These are phyloP conservation scores for Albugo laibachii DNA, from an alignment of 352 stramenopile species.

Conservation along the genomic window DNA sequence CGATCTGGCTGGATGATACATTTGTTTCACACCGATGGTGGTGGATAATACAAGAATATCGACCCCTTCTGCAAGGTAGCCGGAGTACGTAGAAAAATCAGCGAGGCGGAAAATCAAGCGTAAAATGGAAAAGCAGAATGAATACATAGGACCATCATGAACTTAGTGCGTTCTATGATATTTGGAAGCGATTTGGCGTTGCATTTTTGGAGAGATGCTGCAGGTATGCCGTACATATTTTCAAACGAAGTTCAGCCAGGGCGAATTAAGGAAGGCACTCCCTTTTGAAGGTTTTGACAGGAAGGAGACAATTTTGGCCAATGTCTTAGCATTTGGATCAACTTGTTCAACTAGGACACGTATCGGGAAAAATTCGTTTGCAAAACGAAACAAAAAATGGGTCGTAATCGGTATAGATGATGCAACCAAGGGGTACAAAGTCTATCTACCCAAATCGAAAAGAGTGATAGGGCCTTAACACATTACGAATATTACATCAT, in stretches of 20 bases:
- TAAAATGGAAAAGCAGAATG: constrained; percentile 15
- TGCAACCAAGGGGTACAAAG: constrained; percentile 7
- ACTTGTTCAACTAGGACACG: constrained; percentile 2
- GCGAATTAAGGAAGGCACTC: not conserved
- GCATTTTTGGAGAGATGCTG: not conserved
- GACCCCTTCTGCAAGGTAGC: constrained; percentile 12
- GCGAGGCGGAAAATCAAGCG: constrained; percentile 9
- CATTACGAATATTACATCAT: too few relatives aligned
- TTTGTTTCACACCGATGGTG: constrained; percentile 2
- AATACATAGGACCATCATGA: constrained; percentile 14
- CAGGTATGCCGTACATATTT: not conserved
- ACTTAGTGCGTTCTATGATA: constrained; percentile 14
- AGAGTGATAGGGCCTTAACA: not conserved
- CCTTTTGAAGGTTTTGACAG: constrained; percentile 3
- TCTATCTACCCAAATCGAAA: not conserved
- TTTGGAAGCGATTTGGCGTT: constrained; percentile 11
- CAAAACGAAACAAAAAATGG: not conserved
- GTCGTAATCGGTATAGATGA: constrained; percentile 4
- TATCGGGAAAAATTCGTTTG: not conserved
- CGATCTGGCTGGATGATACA: not conserved
- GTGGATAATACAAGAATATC: constrained; percentile 11
- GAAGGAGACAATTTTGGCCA: not conserved
- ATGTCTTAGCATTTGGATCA: constrained; percentile 3
- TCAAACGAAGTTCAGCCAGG: not conserved
- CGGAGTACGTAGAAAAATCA: constrained; percentile 8